phyloP scores from a whole-genome alignment of 2,329 filamentous ascomycete species.

The Colletotrichum chrysophilum region DNA sequence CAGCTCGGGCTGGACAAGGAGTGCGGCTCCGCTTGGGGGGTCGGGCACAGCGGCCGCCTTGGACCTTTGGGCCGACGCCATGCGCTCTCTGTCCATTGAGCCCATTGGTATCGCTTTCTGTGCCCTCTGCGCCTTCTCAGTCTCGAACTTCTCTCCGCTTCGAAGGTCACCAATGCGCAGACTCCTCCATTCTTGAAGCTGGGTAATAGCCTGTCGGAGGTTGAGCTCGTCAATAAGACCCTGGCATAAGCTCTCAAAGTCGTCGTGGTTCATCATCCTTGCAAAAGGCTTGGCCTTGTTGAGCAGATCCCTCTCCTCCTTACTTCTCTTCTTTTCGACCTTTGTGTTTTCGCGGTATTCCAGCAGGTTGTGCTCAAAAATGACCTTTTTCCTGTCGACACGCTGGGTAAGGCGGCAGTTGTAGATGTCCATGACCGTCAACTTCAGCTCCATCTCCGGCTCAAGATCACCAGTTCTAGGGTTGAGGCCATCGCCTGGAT shows the following conservation, averaged over 20 bases:
- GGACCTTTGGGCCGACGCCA: conserved; percentile 73
- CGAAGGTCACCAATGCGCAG: conserved; percentile 84
- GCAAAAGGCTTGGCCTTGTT: conserved; percentile 97
- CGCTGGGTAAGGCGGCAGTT: conserved; percentile 89
- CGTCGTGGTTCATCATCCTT: conserved; percentile 92
- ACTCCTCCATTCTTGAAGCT: conserved; percentile 92
- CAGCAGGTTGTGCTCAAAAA: conserved; percentile 92
- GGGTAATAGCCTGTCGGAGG: conserved; percentile 83
- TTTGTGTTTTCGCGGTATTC: conserved; percentile 93
- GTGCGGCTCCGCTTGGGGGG: conserved; percentile 74
- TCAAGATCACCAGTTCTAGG: conserved; percentile 84
- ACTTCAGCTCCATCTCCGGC: conserved; percentile 95
- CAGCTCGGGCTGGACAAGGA: conserved; percentile 80
- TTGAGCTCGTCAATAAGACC: conserved; percentile 92
- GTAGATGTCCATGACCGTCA: conserved; percentile 98
- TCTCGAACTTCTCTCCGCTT: conserved; percentile 89
- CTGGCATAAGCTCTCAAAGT: conserved; percentile 86
- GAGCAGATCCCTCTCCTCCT: conserved; percentile 89
- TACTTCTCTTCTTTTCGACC: conserved; percentile 91
- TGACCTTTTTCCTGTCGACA: conserved; percentile 93
- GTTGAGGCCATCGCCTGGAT: conserved; percentile 92
- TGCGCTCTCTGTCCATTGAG: conserved; percentile 80
- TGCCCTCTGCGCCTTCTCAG: conserved; percentile 79
- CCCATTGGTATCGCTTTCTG: conserved; percentile 76
- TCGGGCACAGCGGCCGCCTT: conserved; percentile 70